Conservation (phyloP, 73 alveolate species). For the Tetrahymena thermophila region DNA sequence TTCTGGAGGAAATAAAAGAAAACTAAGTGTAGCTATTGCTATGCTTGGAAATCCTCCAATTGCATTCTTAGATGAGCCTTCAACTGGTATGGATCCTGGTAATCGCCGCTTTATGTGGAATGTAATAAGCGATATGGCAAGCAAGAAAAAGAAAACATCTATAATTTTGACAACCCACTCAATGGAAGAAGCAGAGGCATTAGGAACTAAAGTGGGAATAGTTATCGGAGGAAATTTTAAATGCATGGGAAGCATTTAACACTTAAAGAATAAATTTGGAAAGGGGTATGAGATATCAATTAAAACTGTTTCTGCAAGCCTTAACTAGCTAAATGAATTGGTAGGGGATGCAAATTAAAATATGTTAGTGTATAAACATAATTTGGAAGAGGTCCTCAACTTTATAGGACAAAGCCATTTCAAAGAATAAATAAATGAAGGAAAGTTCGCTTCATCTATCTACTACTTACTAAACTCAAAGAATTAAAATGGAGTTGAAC, state of each 20-base stretch:
- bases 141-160: constrained; percentile 50
- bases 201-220: constrained; percentile 70
- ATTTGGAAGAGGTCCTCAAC: background rate
- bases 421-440: constrained; percentile 3
- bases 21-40: constrained; percentile 51
- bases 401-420: background rate
- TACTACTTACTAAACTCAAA: constrained; percentile 24
- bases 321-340: background rate
- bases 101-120: constrained; percentile 60
- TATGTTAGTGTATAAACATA: constrained; percentile 12
- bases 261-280: constrained; percentile 60
- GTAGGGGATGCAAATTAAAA: constrained; percentile 1
- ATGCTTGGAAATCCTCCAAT: constrained; percentile 59
- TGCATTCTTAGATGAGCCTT: constrained; percentile 65
- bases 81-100: constrained; percentile 63
- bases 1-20: constrained; percentile 64
- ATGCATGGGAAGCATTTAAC: constrained; percentile 61
- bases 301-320: constrained; percentile 10
- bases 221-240: constrained; percentile 55
- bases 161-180: constrained; percentile 77
- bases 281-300: constrained; percentile 50
- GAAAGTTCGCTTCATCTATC: constrained; percentile 29
- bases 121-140: constrained; percentile 52
- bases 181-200: constrained; percentile 75
- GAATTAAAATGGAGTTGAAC: constrained; percentile 27